These are phyloP conservation scores for Penicillium ochrochloron DNA, from an alignment of 495 filamentous ascomycete species.

Conservation along the genomic window DNA sequence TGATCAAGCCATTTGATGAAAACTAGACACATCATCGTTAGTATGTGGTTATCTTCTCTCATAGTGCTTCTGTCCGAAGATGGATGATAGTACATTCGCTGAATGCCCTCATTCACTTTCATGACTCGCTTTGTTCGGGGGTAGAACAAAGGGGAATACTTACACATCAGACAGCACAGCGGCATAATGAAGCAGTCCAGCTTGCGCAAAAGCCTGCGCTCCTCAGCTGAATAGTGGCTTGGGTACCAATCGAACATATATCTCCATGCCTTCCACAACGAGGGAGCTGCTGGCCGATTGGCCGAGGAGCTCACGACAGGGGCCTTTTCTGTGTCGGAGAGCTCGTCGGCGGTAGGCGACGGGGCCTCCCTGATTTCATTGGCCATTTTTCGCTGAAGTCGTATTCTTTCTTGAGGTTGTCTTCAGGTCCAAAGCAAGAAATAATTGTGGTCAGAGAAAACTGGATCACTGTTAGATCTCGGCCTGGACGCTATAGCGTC, in stretches of 20 bases:
- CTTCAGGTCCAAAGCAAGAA: neutral
- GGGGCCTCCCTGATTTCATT: neutral
- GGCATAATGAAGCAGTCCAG: slow-evolving; percentile 27
- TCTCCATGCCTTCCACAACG: slow-evolving; percentile 22
- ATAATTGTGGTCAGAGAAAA: neutral
- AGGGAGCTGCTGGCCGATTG: slow-evolving; percentile 24
- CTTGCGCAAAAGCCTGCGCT: slow-evolving; percentile 25
- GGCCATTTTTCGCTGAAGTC: neutral
- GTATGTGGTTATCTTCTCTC: neutral
- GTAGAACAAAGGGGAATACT: neutral
- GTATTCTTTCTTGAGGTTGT: neutral
- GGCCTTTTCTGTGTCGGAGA: neutral
- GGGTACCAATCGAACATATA: slow-evolving; percentile 30
- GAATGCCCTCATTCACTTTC: neutral
- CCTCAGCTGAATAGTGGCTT: slow-evolving; percentile 24
- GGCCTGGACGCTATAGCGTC: neutral
- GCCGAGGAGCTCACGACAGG: slow-evolving; percentile 8
- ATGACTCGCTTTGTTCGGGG: neutral
- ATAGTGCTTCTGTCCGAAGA: neutral
- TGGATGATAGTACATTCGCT: neutral
- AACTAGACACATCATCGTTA: slow-evolving; percentile 8
- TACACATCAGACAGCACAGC: slow-evolving; percentile 27
- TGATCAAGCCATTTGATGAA: slow-evolving; percentile 31
- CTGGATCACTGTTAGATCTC: neutral
- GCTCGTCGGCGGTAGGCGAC: neutral